These are phyloP conservation scores for Lichtheimia corymbifera DNA, from an alignment of 371 early-diverging fungal genomes.

Conservation along the genomic window DNA sequence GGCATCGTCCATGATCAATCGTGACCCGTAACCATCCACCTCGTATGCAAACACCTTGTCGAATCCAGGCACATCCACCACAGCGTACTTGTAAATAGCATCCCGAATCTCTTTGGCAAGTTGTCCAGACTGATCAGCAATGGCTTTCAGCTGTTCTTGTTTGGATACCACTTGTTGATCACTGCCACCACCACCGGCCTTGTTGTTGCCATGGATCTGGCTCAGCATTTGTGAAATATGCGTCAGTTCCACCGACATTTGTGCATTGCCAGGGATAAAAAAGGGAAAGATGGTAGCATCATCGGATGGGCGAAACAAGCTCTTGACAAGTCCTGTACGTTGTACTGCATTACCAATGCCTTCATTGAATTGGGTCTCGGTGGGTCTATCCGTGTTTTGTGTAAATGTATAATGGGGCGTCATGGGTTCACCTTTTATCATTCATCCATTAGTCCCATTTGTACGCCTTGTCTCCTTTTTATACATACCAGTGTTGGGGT, in stretches of 20 bases:
- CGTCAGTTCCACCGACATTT: slow-evolving; percentile 60
- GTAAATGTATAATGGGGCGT: slow-evolving; percentile 28
- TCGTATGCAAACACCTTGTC: slow-evolving; percentile 57
- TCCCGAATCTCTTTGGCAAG: slow-evolving; percentile 53
- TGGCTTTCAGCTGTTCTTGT: background rate
- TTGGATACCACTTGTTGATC: background rate
- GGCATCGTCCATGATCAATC: slow-evolving; percentile 70
- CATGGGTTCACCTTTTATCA: slow-evolving; percentile 21
- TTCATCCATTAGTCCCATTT: background rate
- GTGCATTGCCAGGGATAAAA: slow-evolving; percentile 70
- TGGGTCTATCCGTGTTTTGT: slow-evolving; percentile 41
- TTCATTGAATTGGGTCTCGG: slow-evolving; percentile 58
- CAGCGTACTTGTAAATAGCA: slow-evolving; percentile 57
- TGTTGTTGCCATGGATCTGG: background rate
- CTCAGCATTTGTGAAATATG: slow-evolving; percentile 32
- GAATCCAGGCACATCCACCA: slow-evolving; percentile 43
- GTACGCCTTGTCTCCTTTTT: slow-evolving; percentile 2
- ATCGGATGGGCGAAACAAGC: slow-evolving; percentile 67
- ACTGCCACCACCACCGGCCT: too few species aligned
- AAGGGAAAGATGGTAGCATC: slow-evolving; percentile 66
- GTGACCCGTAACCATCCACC: slow-evolving; percentile 69
- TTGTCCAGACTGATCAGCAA: slow-evolving; percentile 18
- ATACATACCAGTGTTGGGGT: slow-evolving; percentile 29
- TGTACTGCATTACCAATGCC: slow-evolving; percentile 59
- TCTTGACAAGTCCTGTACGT: slow-evolving; percentile 61